Evolutionary conservation across 2,329 filamentous ascomycete genomes (phyloP).

Genomic region (Pseudogymnoascus sp.): DNA sequence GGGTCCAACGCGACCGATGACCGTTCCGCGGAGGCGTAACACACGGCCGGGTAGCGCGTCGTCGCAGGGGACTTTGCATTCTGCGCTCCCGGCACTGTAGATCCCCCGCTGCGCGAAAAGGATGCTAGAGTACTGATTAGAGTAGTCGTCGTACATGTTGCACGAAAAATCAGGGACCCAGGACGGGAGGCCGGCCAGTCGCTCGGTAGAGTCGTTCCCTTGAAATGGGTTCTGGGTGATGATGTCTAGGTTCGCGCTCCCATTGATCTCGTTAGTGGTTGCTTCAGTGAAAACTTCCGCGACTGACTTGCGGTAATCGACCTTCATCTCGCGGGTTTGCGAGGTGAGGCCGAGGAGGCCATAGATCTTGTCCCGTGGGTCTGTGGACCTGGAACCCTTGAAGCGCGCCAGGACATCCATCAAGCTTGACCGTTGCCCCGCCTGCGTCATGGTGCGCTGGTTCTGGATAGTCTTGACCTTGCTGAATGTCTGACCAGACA

Average conservation of each 20-base stretch:
- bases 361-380: slow-evolving; percentile 18
- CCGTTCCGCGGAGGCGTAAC: background rate
- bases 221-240: slow-evolving; percentile 18
- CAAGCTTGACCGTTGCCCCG: slow-evolving; percentile 5
- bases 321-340: slow-evolving; percentile 13
- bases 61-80: slow-evolving; percentile 1
- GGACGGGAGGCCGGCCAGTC: background rate
- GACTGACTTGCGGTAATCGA: slow-evolving; percentile 16
- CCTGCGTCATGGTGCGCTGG: background rate
- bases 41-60: background rate
- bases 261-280: slow-evolving; percentile 52
- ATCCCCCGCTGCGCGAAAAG: slow-evolving; percentile 7
- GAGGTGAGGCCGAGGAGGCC: slow-evolving; percentile 16
- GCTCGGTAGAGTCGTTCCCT: background rate
- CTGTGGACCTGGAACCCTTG: slow-evolving; percentile 11
- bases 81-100: background rate
- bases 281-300: slow-evolving; percentile 35
- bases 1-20: background rate
- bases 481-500: background rate
- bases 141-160: background rate
- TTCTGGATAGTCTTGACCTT: slow-evolving; percentile 7
- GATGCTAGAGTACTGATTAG: background rate
- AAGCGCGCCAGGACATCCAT: slow-evolving; percentile 19
- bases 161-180: slow-evolving; percentile 10
- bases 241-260: slow-evolving; percentile 35